These are phyloP conservation scores for Penstemon newberryi DNA, from an alignment of 257 asterid species.

Conservation along the genomic window DNA sequence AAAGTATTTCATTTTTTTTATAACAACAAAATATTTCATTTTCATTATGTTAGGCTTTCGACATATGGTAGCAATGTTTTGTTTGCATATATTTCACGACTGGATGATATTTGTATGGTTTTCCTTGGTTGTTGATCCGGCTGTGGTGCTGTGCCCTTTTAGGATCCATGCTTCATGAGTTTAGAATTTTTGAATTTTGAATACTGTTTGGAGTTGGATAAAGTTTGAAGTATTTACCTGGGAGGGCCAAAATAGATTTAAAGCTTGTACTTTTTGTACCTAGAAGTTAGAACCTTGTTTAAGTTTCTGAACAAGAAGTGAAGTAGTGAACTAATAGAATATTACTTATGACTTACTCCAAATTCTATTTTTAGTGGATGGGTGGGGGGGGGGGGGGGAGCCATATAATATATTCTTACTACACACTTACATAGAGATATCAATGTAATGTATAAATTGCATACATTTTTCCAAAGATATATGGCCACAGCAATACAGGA, in stretches of 20 bases:
- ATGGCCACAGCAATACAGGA: not conserved
- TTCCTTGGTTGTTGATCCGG: not conserved
- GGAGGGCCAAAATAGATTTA: not conserved
- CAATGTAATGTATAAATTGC: not conserved
- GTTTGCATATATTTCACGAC: constrained; percentile 1
- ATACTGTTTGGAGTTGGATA: not conserved
- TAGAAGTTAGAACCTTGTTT: constrained; percentile 8
- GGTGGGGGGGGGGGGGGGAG: not conserved
- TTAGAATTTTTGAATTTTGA: not conserved
- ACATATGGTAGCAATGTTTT: not conserved
- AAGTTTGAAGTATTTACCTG: not conserved
- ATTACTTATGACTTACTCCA: not conserved
- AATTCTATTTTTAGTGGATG: not conserved
- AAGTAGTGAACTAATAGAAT: constrained; percentile 9
- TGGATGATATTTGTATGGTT: constrained; percentile 16
- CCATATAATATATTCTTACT: not conserved
- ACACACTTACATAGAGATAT: too few relatives aligned
- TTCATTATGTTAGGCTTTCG: constrained; percentile 8
- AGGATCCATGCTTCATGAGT: not conserved
- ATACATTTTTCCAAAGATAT: not conserved
- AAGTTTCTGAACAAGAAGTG: constrained; percentile 20
- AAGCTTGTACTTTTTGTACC: not conserved
- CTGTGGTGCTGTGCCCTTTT: constrained; percentile 6
- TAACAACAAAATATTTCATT: not conserved
- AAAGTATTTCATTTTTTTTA: not conserved